Percentiles rank a stretch among this genome's conserved stretches.
These are phyloP conservation scores for Psidium friedrichsthalianum DNA, from an alignment of 345 rosid species.

Conservation along the genomic window DNA sequence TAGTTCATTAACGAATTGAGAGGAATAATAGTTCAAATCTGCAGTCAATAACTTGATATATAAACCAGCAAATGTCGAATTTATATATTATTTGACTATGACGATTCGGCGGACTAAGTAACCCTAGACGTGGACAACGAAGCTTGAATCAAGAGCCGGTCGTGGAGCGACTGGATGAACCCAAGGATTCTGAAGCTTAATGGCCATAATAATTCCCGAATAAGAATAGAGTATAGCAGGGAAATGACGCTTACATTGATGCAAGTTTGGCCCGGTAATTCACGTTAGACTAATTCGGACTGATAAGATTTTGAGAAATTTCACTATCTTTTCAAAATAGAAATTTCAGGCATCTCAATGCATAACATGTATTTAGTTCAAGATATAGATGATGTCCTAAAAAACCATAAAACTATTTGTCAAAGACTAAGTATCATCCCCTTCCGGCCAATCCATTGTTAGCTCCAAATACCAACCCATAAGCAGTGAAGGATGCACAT, in stretches of 20 bases:
- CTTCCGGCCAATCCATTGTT: neutral
- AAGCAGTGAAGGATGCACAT: neutral
- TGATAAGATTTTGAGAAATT: neutral
- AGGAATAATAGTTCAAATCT: neutral
- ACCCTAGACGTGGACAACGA: neutral
- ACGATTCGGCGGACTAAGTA: neutral
- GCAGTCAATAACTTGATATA: neutral
- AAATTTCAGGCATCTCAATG: neutral
- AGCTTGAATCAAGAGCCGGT: neutral
- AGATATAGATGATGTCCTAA: neutral
- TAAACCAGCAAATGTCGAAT: neutral
- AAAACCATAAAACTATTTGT: neutral
- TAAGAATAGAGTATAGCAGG: neutral
- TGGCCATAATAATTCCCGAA: neutral
- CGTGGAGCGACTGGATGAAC: neutral
- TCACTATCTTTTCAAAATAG: neutral
- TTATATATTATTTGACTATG: neutral
- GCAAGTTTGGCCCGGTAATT: neutral
- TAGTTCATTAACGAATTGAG: neutral
- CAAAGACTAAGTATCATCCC: neutral
- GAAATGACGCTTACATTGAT: neutral
- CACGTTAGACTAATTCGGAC: neutral
- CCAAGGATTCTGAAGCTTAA: neutral
- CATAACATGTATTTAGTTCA: neutral
- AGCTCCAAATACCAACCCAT: neutral